Base-by-base conservation (phyloP, 768 basidiomycete species). In the Phaffia tasmanica region DNA sequence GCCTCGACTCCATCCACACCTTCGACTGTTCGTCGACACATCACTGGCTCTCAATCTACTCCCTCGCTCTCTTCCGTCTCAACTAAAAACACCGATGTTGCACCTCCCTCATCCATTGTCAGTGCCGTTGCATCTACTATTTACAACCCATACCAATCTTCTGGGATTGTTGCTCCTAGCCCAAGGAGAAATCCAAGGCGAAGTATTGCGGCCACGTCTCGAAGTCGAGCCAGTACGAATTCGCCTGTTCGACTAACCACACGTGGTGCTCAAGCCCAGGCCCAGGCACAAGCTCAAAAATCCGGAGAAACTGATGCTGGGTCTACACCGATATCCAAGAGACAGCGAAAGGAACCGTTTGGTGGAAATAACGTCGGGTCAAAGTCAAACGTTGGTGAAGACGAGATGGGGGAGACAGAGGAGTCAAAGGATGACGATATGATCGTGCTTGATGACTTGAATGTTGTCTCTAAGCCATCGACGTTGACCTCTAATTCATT, bases 61-160 rank as follows among this genome's bases (percentile, higher is more conserved):
- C 2, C 30, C 57, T n/a, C 59, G 47, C 59, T 27, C 18, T 1
- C 42, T 21, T 29, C 47, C 25, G 47, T 15, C 7, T 18, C 46
- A 8, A 27, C 59, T 16, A 49, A 14, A 23, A 18, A 46, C 7
- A 16, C 27, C 1, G 32, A 32, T 2, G 4, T 42, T 16, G 46
- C 46, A 11, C 59, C 58, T 4, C 30, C 59, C 23, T 21, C 27
- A 21, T 42, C 59, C 1, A 48, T 42, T 18, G 18, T 18, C 21
- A 11, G 18, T 60, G n/a, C n/a, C 21, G 19, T 30, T 16, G 25
- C 59, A 49, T 27, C 62, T 54, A 27, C 62, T n/a, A 35, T 67
- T 23, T n/a, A 47, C 9, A 67, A 67, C 56, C 66, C 66, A 0
- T 67, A 67, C 48, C 66, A 67, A 47, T 57, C 66, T 16, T 50